These are phyloP conservation scores for Backusella macrospora DNA, from an alignment of 192 early-diverging fungal genomes.

Conservation along the genomic window DNA sequence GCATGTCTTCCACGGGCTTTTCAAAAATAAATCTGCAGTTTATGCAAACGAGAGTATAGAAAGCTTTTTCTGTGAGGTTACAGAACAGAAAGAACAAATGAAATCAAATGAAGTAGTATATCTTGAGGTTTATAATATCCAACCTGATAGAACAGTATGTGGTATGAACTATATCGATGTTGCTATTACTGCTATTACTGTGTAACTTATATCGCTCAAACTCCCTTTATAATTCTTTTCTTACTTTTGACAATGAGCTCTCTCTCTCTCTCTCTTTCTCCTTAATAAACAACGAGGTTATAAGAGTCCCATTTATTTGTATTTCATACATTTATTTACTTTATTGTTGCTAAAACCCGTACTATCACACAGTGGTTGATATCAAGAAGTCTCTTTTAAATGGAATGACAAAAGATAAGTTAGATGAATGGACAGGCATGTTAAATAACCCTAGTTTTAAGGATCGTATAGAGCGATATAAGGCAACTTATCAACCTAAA, in stretches of 20 bases:
- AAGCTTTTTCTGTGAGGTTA: conserved; percentile 21
- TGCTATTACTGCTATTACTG: no score
- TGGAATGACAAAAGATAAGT: neutral
- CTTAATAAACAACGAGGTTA: no score
- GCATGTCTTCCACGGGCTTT: conserved; percentile 49
- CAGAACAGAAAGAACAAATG: neutral
- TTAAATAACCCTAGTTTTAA: neutral
- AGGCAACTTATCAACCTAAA: neutral
- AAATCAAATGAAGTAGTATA: no score
- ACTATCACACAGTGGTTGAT: no score
- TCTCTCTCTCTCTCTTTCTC: no score
- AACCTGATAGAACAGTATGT: neutral
- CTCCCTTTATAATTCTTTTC: no score
- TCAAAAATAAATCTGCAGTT: conserved; percentile 2
- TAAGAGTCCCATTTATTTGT: no score
- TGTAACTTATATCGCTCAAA: no score
- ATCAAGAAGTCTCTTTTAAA: neutral
- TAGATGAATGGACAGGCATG: neutral
- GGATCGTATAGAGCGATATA: neutral
- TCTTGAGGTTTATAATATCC: neutral
- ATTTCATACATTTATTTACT: no score
- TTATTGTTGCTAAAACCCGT: no score
- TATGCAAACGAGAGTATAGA: conserved; percentile 19
- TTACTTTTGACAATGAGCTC: no score
- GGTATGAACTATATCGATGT: no score